phyloP scores from a whole-genome alignment of 805 yeast genomes.

The Lachancea kluyveri region DNA sequence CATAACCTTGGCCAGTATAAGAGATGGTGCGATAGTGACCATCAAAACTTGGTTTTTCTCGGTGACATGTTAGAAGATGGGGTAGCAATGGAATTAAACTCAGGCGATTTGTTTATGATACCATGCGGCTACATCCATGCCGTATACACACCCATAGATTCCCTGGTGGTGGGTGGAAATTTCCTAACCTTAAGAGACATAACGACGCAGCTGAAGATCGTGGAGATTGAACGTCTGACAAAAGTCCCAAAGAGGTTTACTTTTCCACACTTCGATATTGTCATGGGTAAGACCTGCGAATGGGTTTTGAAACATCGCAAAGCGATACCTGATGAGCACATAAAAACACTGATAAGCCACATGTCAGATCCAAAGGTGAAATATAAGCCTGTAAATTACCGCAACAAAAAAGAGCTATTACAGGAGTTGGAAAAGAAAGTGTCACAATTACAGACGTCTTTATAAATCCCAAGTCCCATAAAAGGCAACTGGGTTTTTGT shows the following conservation, averaged over 20 bases:
- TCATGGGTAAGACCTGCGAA: conserved; percentile 35
- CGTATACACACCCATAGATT: conserved; percentile 75
- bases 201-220: conserved; percentile 54
- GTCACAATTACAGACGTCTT: no score
- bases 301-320: conserved; percentile 10
- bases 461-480: no score
- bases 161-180: conserved; percentile 84
- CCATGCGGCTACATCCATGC: conserved; percentile 95
- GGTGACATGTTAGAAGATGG: conserved; percentile 49
- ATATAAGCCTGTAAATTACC: conserved; percentile 14
- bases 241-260: conserved; percentile 70
- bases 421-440: conserved; percentile 6
- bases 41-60: conserved; percentile 58
- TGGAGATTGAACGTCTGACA: conserved; percentile 57
- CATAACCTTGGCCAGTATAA: conserved; percentile 55
- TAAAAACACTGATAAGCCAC: conserved; percentile 11
- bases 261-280: conserved; percentile 68
- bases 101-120: conserved; percentile 73
- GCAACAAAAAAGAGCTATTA: conserved; percentile 13
- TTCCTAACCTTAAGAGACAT: conserved; percentile 63
- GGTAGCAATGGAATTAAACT: conserved; percentile 42
- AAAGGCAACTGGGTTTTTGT: no score
- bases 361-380: conserved; percentile 13
- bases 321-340: conserved; percentile 5
- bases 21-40: conserved; percentile 62